Evolutionary conservation across 768 basidiomycete genomes (phyloP).

Genomic region (Termitomyces heimii): DNA sequence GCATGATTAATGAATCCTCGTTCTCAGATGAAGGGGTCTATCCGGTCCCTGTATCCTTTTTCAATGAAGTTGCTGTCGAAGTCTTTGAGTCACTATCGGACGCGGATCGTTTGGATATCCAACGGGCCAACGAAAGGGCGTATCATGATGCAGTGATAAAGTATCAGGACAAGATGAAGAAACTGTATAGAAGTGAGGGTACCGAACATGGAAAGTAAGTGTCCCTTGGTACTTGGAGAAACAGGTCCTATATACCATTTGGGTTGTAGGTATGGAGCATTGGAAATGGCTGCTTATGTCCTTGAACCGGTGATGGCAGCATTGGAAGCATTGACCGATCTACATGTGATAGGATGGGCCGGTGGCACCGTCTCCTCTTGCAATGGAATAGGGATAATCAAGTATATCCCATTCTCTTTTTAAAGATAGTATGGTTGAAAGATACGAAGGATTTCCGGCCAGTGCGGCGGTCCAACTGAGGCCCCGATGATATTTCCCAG

Average conservation of each 20-base stretch:
- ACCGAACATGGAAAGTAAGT: not conserved
- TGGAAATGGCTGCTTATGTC: not conserved
- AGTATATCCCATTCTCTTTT: not conserved
- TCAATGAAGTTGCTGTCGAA: not conserved
- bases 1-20: not conserved
- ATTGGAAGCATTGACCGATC: constrained; percentile 1
- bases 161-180: not conserved
- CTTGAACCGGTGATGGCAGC: constrained; percentile 3
- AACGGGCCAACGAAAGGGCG: not conserved
- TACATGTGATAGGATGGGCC: not conserved
- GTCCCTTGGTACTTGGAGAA: not conserved
- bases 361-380: not conserved
- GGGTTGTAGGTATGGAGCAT: not conserved
- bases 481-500: not conserved
- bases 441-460: not conserved
- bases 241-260: no score
- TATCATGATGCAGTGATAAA: not conserved
- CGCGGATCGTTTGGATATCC: not conserved
- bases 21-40: not conserved
- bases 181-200: not conserved
- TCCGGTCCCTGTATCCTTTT: not conserved
- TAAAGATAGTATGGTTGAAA: not conserved
- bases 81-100: not conserved
- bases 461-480: not conserved
- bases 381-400: not conserved